phyloP scores from a whole-genome alignment of 768 basidiomycete genomes.

The Hericium alpestre region DNA sequence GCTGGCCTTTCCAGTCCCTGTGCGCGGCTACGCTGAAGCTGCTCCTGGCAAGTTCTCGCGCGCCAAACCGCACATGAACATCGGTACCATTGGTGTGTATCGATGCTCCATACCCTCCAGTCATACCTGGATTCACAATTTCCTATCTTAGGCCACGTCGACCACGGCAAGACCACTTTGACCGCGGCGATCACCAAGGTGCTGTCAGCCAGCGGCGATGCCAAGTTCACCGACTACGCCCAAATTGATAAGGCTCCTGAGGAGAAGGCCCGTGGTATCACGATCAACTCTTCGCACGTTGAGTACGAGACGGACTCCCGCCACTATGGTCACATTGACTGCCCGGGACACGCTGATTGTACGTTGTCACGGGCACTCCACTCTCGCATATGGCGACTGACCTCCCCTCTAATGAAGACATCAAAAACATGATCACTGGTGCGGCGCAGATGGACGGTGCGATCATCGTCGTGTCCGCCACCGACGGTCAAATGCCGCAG shows the following conservation, averaged over 20 bases:
- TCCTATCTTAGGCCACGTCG: slow-evolving; percentile 64
- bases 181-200: slow-evolving; percentile 95
- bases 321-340: slow-evolving; percentile 98
- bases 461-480: slow-evolving; percentile 94
- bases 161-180: slow-evolving; percentile 97
- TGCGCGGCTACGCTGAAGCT: slow-evolving; percentile 69
- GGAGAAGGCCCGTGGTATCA: slow-evolving; percentile 98
- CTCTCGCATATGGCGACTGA: slow-evolving; percentile 10
- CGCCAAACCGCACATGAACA: slow-evolving; percentile 86
- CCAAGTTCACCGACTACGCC: slow-evolving; percentile 87
- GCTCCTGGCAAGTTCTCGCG: slow-evolving; percentile 46
- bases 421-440: slow-evolving; percentile 99
- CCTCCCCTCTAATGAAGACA: slow-evolving; percentile 37
- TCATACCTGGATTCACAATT: neutral
- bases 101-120: slow-evolving; percentile 3
- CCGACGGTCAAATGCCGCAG: slow-evolving; percentile 99
- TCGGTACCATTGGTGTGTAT: slow-evolving; percentile 73
- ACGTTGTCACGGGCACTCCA: slow-evolving; percentile 18
- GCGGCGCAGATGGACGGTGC: slow-evolving; percentile 97
- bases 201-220: slow-evolving; percentile 64
- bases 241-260: slow-evolving; percentile 99
- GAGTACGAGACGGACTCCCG: slow-evolving; percentile 88
- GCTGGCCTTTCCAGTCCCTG: slow-evolving; percentile 28
- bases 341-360: slow-evolving; percentile 95
- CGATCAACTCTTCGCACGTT: slow-evolving; percentile 97